Percentiles rank a stretch among this genome's conserved stretches.
phyloP scores from a whole-genome alignment of 2,329 filamentous ascomycete species.

The Leptographium flavum region DNA sequence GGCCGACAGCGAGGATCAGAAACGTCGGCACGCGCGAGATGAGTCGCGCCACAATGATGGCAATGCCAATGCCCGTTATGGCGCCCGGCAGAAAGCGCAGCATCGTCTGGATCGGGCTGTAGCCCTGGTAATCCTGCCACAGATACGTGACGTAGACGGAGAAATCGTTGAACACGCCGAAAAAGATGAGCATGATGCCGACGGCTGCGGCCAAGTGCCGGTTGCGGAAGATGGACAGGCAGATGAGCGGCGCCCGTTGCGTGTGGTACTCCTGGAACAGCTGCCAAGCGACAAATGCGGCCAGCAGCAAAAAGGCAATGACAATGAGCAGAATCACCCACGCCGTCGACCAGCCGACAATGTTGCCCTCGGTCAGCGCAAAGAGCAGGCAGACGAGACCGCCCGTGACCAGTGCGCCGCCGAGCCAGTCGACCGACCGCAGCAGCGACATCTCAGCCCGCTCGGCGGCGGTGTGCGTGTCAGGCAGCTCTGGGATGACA shows the following conservation, averaged over 20 bases:
- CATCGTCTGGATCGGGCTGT: slow-evolving; percentile 47
- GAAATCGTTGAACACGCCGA: slow-evolving; percentile 53
- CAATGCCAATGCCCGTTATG: slow-evolving; percentile 39
- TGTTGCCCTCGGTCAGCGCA: slow-evolving; percentile 53
- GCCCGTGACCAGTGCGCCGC: slow-evolving; percentile 44
- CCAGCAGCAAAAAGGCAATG: slow-evolving; percentile 38
- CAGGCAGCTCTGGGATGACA: slow-evolving; percentile 33
- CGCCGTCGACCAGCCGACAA: slow-evolving; percentile 48
- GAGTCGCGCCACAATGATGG: slow-evolving; percentile 37
- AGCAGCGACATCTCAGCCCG: neutral
- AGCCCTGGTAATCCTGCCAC: slow-evolving; percentile 51
- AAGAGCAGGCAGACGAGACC: slow-evolving; percentile 49
- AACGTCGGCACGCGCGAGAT: slow-evolving; percentile 42
- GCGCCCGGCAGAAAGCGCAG: slow-evolving; percentile 54
- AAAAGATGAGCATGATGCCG: slow-evolving; percentile 51
- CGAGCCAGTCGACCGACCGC: slow-evolving; percentile 44
- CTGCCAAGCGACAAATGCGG: slow-evolving; percentile 45
- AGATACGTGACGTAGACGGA: slow-evolving; percentile 54
- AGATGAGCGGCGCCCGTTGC: slow-evolving; percentile 39
- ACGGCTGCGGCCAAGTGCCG: slow-evolving; percentile 46
- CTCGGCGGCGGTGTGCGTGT: slow-evolving; percentile 8
- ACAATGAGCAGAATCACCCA: slow-evolving; percentile 47
- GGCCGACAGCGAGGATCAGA: slow-evolving; percentile 42
- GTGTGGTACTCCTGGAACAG: slow-evolving; percentile 35
- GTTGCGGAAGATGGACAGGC: slow-evolving; percentile 46